Evolutionary conservation across 2,329 filamentous ascomycete species (phyloP).

Genomic region (Colletotrichum aenigma): DNA sequence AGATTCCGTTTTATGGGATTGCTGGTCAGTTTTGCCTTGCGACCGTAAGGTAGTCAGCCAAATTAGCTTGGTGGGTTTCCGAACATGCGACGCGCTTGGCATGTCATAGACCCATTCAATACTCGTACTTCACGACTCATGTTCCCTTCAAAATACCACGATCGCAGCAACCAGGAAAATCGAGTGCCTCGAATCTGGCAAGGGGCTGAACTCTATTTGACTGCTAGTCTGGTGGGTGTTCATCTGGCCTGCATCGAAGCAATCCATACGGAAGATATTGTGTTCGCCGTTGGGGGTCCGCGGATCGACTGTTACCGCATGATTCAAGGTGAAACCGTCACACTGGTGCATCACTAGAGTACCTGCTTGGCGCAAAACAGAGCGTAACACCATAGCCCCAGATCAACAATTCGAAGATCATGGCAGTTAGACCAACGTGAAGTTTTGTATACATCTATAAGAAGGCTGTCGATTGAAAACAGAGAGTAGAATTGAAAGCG

Average conservation of each 20-base stretch:
- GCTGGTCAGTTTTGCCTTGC: background rate
- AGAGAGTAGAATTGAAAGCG: accelerated
- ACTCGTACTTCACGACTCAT: background rate
- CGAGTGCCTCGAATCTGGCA: background rate
- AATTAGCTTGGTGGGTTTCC: background rate
- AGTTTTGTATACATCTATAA: background rate
- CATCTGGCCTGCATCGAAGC: background rate
- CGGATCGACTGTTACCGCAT: background rate
- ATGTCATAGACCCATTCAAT: background rate
- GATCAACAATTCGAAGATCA: background rate
- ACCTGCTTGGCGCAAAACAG: background rate
- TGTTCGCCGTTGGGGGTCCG: background rate
- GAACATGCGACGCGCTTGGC: background rate
- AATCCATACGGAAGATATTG: background rate
- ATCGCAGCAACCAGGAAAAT: background rate
- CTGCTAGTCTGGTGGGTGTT: background rate
- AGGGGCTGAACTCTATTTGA: background rate
- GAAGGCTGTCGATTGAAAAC: background rate
- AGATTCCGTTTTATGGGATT: background rate
- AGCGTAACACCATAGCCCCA: background rate
- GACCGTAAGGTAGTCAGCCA: background rate
- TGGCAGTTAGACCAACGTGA: background rate
- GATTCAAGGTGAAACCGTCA: background rate
- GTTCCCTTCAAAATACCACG: background rate
- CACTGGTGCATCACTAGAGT: background rate